These are phyloP conservation scores for Flaveria robusta DNA, from an alignment of 129 eudicot species.

Conservation along the genomic window DNA sequence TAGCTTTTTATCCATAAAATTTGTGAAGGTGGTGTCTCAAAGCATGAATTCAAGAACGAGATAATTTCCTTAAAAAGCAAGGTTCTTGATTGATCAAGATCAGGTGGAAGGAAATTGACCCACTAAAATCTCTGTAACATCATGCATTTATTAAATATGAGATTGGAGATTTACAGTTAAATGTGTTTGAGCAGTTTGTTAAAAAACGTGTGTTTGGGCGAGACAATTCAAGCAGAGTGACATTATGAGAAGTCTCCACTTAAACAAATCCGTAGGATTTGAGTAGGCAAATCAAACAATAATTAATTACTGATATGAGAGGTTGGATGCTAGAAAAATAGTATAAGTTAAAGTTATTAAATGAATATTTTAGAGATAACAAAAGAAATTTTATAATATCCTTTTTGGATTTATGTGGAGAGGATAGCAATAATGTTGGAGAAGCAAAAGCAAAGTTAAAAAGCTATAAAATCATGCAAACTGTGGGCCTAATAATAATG, in stretches of 20 bases:
- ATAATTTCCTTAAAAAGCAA: background rate
- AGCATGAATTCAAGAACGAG: background rate
- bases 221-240: background rate
- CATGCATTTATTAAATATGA: no score
- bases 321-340: background rate
- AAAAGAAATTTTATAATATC: background rate
- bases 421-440: constrained; percentile 28
- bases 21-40: background rate
- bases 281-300: background rate
- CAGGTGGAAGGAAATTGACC: background rate
- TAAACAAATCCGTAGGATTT: no score
- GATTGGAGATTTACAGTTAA: no score
- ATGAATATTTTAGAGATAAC: background rate
- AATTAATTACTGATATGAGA: background rate
- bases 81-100: background rate
- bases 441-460: constrained; percentile 35
- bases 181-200: no score
- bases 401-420: background rate
- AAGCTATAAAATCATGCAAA: constrained; percentile 26
- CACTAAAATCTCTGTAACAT: no score
- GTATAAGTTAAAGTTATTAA: background rate
- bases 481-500: constrained; percentile 23
- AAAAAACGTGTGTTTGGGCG: no score
- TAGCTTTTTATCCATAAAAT: no score
- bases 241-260: background rate